Evolutionary conservation across 768 basidiomycete species (phyloP).

Genomic region (Lentinula aciculospora): DNA sequence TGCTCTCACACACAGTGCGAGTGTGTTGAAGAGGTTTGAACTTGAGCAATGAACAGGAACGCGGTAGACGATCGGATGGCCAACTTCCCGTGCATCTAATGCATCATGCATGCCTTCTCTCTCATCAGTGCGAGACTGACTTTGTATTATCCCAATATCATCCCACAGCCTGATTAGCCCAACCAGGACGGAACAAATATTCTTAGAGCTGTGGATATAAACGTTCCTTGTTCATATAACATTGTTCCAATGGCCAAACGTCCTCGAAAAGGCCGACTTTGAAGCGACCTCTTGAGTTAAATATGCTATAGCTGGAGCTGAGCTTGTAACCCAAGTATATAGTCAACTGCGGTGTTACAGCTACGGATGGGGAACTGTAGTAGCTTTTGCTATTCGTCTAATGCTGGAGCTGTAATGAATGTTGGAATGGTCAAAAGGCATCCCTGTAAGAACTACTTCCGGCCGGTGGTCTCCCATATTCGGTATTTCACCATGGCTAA

Average conservation of each 20-base stretch:
- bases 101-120: not conserved
- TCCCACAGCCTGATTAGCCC: not conserved
- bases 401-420: not conserved
- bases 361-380: not conserved
- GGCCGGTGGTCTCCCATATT: not conserved
- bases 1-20: not conserved
- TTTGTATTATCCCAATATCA: not conserved
- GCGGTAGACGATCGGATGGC: not conserved
- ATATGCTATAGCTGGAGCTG: not conserved
- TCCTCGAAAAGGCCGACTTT: not conserved
- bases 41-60: not conserved
- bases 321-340: not conserved
- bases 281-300: not conserved
- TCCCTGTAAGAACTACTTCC: not conserved
- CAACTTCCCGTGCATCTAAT: not conserved
- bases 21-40: not conserved
- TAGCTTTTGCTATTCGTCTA: slow-evolving; percentile 1
- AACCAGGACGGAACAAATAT: not conserved
- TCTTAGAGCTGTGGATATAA: not conserved
- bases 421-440: not conserved
- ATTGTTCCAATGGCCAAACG: slow-evolving; percentile 1
- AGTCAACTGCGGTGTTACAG: not conserved
- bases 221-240: not conserved
- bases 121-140: not conserved
- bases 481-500: not conserved